Base-by-base conservation (phyloP, 116 monocot species). In the Iris pallida region DNA sequence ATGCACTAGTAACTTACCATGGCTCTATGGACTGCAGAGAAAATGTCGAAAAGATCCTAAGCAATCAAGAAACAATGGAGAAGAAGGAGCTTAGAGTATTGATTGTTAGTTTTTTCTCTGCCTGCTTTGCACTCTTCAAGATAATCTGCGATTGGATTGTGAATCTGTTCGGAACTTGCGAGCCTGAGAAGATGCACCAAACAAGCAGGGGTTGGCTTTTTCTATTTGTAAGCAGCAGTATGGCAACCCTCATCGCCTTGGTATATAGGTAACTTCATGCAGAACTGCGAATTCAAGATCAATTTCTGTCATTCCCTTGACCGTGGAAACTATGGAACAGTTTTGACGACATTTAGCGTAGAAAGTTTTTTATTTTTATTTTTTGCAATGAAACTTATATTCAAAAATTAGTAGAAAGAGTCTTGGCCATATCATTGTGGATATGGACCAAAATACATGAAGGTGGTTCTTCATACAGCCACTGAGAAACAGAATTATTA, bases 11-110 rank as follows among this genome's bases (percentile, higher is more conserved):
- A 49, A 7, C 8, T 0, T 14, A 5, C 6, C 4, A 4, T 44
- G 4, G 15, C 10, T 69, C 44, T 17, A 4, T 45, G 59, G 61
- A 61, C 6, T 80, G 71, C 84, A 85, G 84, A 45, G 75, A 55
- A 20, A 70, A 70, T 13, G 17, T 85, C 1, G 80, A 85, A 62
- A 67, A 42, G 55, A 71, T 85, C 19, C 45, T 73, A 54, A 57
- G 17, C n/a, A 61, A 62, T 44, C 76, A 77, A 53, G 80, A 85
- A 62, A 74, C 53, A 5, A 48, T 85, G 66, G 77, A 80, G 47
- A 74, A 68, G 60, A 77, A 80, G 71, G 84, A 85, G 56, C 60
- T 85, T 10, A 65, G 64, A 43, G 76, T 74, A 30, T 70, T 85
- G 14, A 58, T 61, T 5, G 15, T 80, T 4, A 77, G 77, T 15